These are phyloP conservation scores for Penicillium tannophilum DNA, from an alignment of 495 filamentous ascomycete species.

Conservation along the genomic window DNA sequence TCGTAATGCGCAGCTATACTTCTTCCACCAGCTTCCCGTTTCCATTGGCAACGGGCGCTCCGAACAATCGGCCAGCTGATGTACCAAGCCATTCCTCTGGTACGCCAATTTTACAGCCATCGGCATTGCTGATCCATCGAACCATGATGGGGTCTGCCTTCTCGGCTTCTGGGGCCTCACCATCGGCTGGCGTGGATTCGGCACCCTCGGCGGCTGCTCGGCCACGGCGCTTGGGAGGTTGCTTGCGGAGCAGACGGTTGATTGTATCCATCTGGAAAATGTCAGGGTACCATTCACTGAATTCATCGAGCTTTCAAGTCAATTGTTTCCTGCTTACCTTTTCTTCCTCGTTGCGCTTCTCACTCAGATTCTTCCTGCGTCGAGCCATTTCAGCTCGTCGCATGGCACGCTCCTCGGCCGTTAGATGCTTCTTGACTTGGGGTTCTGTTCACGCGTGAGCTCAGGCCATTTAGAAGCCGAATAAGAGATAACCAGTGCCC, in stretches of 20 bases:
- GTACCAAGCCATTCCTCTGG: slow-evolving; percentile 80
- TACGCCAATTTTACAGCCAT: slow-evolving; percentile 69
- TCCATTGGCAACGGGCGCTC: slow-evolving; percentile 23
- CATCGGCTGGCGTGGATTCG: slow-evolving; percentile 54
- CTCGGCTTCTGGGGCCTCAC: slow-evolving; percentile 54
- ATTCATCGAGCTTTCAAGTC: not conserved
- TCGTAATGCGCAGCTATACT: slow-evolving; percentile 28
- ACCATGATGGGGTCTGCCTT: slow-evolving; percentile 70
- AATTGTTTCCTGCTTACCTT: slow-evolving; percentile 63
- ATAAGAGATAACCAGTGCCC: not conserved
- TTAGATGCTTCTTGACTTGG: slow-evolving; percentile 89
- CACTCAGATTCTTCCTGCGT: slow-evolving; percentile 91
- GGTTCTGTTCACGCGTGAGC: slow-evolving; percentile 63
- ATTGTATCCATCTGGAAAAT: slow-evolving; percentile 86
- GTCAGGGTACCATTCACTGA: slow-evolving; percentile 4
- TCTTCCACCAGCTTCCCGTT: slow-evolving; percentile 51
- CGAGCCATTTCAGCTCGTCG: slow-evolving; percentile 95
- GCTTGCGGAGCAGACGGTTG: slow-evolving; percentile 94
- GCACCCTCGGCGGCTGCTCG: slow-evolving; percentile 51
- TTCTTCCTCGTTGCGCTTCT: slow-evolving; percentile 98
- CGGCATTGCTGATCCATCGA: slow-evolving; percentile 74
- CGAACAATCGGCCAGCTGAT: slow-evolving; percentile 67
- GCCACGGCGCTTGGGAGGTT: slow-evolving; percentile 81
- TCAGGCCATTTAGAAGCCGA: not conserved
- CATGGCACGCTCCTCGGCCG: slow-evolving; percentile 94